Evolutionary conservation across 352 stramenopile genomes (phyloP), one percentile per base, ranked within the genome.

Genomic region (Globisporangium viniferum): DNA sequence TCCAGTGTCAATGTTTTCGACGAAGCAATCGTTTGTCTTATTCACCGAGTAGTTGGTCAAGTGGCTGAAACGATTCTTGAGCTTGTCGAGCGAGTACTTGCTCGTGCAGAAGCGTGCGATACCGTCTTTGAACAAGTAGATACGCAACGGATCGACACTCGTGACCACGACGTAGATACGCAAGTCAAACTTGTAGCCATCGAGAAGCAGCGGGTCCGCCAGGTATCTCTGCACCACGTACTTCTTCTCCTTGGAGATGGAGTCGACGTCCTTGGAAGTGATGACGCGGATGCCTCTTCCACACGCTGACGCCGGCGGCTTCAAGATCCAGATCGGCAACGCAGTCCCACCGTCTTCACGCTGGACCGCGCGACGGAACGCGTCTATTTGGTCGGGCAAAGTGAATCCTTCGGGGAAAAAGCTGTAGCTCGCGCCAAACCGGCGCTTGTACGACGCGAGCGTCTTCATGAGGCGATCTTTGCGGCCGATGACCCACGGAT

Each of bases 141-240:
- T 85, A 29, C 89, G 79, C 54, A 97, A 69, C 18, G 91, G 91
- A 59, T 96, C 87, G 41, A 96, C 71, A 54, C 79, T 91, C n/a
- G 90, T 97, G 36, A 96, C 87, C 5, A 97, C 57, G 2, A 97
- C 88, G 71, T 98, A 98, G 54, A 98, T 64, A 10, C 92, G 79
- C 27, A 98, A 70, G 64, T 97, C 92, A 60, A 98, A 97, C 70
- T 98, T 98, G 75, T 84, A 90, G n/a, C 87, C 81, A 35, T 90
- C 83, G 33, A 97, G 77, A 2, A 95, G 71, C 24, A 94, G 83
- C 12, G 90, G 91, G 35, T 84, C 78, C 0, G 76, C 67, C 0
- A 97, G 35, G 66, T 97, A 95, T 46, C 78, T 78, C 72, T 98
- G 90, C 2, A 97, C 77, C 39, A 98, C 79, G 31, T 73, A 77